Percentiles rank a stretch among this genome's conserved stretches.
Evolutionary conservation across 2,329 filamentous ascomycete species (phyloP).

Genomic region (Ascochyta lentis): DNA sequence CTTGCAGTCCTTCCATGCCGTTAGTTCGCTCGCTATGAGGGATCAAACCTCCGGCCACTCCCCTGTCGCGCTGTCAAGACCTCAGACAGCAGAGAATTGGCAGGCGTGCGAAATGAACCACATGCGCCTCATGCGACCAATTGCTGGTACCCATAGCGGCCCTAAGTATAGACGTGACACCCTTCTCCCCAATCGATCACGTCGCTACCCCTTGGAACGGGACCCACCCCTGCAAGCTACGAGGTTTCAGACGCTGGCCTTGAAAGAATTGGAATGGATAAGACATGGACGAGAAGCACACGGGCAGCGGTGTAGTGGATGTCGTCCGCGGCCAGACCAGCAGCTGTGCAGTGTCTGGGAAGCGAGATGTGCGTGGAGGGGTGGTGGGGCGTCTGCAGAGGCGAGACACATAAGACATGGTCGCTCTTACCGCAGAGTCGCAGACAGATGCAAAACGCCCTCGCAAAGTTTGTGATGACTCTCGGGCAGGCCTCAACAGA

Average conservation of each 20-base stretch:
- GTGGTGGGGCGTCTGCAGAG: slow-evolving; percentile 12
- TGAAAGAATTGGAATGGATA: slow-evolving; percentile 17
- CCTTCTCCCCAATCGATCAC: slow-evolving; percentile 24
- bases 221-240: slow-evolving; percentile 38
- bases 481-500: slow-evolving; percentile 14
- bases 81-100: slow-evolving; percentile 16
- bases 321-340: background rate
- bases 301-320: slow-evolving; percentile 6
- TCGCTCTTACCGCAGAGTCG: slow-evolving; percentile 15
- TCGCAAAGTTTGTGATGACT: slow-evolving; percentile 18
- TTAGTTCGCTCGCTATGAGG: background rate
- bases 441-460: slow-evolving; percentile 15
- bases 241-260: slow-evolving; percentile 44
- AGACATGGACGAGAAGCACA: slow-evolving; percentile 2
- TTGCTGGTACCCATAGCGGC: slow-evolving; percentile 29
- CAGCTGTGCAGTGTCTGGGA: slow-evolving; percentile 3
- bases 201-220: slow-evolving; percentile 32
- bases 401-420: slow-evolving; percentile 15
- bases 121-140: slow-evolving; percentile 29
- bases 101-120: slow-evolving; percentile 9
- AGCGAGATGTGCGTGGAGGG: slow-evolving; percentile 8
- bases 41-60: slow-evolving; percentile 10
- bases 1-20: slow-evolving; percentile 22
- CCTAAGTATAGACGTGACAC: slow-evolving; percentile 47
- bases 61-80: slow-evolving; percentile 16